Evolutionary conservation across 495 filamentous ascomycete genomes (phyloP), one percentile per base, ranked within the genome.

Genomic region (Pyronema omphalodes): DNA sequence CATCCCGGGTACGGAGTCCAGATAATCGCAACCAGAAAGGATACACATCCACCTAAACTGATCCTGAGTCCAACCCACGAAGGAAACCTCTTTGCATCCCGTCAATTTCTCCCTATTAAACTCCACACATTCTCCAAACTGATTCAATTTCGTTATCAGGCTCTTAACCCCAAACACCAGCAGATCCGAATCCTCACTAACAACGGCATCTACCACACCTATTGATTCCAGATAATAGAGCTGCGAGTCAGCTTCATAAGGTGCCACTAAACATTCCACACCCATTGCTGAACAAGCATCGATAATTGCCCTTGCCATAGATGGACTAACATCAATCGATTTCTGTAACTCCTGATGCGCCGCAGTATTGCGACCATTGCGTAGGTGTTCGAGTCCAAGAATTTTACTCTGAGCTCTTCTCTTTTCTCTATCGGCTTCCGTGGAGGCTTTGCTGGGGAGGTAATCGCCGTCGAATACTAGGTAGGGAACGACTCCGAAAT

Each of bases 1-100:
- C 74, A 99, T 77, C 45, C 80, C 82, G 40, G 75, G 77, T 55
- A 96, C 84, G 58, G 79, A 82, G 6, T 80, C 73, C 48, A 96
- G 74, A 67, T 99, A 99, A 66, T 99, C 93, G 67, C 93, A 99
- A n/a, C 93, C 93, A 66, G 87, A 94, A 17, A 99, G 65, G 51
- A 99, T 96, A 49, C 88, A 87, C 93, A 99, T 99, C 17, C 74
- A 80, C 46, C 93, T 75, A 60, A 99, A 99, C 53, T 95, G 84
- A 6, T 71, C 73, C 67, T 95, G 86, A 3, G 84, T 82, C 89
- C 91, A 99, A 11, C 88, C 89, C 9, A 85, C 81, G 14, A 99
- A 68, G 49, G 80, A 93, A 40, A 96, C 76, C 55, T 94, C 89
- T 44, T 82, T 81, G 56, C 87, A 93, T 40, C 82, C 80, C 36